Conservation (phyloP, 345 rosid genomes). For the Citrus medica region DNA sequence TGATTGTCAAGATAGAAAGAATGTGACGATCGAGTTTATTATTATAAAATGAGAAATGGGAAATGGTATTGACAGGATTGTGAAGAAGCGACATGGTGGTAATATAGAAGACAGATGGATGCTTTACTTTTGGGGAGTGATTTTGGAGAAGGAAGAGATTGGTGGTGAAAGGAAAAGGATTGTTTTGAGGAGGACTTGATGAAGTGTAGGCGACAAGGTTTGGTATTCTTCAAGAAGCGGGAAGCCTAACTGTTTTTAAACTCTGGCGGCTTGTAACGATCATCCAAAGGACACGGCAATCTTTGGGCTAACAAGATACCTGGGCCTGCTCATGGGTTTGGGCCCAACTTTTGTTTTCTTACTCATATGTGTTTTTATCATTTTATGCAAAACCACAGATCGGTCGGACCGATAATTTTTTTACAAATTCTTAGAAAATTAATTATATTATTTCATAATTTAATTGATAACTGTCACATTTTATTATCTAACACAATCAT, state of each 20-base stretch:
- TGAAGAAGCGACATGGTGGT: conserved; percentile 4
- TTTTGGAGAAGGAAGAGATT: conserved; percentile 38
- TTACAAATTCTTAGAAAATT: no score
- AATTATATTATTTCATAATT: no score
- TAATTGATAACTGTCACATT: no score
- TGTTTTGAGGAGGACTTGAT: conserved; percentile 37
- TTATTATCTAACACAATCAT: no score
- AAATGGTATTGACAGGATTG: background rate
- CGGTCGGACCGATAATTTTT: no score
- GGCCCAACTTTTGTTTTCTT: background rate
- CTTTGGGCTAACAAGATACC: background rate
- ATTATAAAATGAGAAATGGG: background rate
- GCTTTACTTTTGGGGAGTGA: conserved; percentile 44
- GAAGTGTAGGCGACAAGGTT: conserved; percentile 40
- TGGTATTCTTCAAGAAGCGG: conserved; percentile 67
- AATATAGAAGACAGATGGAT: conserved; percentile 39
- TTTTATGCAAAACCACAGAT: no score
- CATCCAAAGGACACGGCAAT: background rate
- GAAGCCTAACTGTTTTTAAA: conserved; percentile 18
- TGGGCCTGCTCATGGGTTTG: background rate
- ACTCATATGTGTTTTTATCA: no score
- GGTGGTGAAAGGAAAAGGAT: conserved; percentile 62
- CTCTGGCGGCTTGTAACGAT: no score
- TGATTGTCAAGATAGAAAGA: background rate
- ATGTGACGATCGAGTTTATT: background rate